Evolutionary conservation across 2,329 filamentous ascomycete genomes (phyloP).

Genomic region (Biscogniauxia mediterranea): DNA sequence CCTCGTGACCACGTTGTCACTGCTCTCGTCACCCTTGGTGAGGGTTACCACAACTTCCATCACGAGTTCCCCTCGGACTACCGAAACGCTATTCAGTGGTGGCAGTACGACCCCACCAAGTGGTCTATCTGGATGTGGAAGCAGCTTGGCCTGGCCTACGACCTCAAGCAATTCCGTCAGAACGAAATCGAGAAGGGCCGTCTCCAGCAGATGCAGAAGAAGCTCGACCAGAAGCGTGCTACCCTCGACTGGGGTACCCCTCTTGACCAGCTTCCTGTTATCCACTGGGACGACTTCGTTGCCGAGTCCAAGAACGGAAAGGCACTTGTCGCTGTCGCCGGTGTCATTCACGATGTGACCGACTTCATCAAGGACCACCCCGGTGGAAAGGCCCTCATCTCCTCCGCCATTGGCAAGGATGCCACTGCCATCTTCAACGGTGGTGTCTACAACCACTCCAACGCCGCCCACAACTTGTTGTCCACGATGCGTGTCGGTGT

Average conservation of each 20-base stretch:
- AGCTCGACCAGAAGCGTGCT: slow-evolving; percentile 63
- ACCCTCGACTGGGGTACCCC: slow-evolving; percentile 65
- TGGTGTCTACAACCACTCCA: slow-evolving; percentile 66
- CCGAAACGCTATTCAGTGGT: slow-evolving; percentile 68
- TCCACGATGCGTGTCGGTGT: slow-evolving; percentile 67
- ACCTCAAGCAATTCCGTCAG: slow-evolving; percentile 84
- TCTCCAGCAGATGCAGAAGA: slow-evolving; percentile 66
- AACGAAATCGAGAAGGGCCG: slow-evolving; percentile 81
- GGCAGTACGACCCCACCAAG: slow-evolving; percentile 70
- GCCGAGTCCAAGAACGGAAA: slow-evolving; percentile 63
- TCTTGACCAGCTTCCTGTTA: slow-evolving; percentile 47
- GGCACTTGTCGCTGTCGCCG: slow-evolving; percentile 59
- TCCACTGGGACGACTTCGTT: slow-evolving; percentile 61
- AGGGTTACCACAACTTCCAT: slow-evolving; percentile 74
- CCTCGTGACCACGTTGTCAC: slow-evolving; percentile 68
- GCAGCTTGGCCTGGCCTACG: slow-evolving; percentile 64
- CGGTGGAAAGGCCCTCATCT: slow-evolving; percentile 66
- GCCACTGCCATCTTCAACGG: slow-evolving; percentile 70
- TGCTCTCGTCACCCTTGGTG: slow-evolving; percentile 64
- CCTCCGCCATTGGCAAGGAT: slow-evolving; percentile 63
- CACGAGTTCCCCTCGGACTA: slow-evolving; percentile 72
- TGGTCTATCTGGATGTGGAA: slow-evolving; percentile 69
- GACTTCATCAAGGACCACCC: slow-evolving; percentile 68
- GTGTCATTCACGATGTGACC: slow-evolving; percentile 64
- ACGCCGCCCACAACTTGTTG: slow-evolving; percentile 65